These are phyloP conservation scores for Mayamaea pseudoterrestris DNA, from an alignment of 108 stramenopile species.

Conservation along the genomic window DNA sequence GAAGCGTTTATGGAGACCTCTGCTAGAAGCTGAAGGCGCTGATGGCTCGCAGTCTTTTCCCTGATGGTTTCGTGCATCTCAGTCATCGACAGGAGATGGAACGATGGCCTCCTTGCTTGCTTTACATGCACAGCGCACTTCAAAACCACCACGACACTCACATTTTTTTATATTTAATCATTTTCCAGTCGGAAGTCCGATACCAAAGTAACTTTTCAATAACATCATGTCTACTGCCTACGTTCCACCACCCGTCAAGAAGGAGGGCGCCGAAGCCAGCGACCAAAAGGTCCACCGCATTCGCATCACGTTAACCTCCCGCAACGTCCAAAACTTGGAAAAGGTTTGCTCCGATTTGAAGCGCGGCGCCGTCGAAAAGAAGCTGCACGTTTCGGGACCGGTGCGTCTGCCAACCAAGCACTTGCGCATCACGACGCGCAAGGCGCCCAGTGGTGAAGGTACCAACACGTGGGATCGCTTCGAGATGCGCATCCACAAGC, in stretches of 20 bases:
- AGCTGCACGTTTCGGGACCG: conserved; percentile 91
- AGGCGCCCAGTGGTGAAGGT: conserved; percentile 99
- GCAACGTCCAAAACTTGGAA: conserved; percentile 96
- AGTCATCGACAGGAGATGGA: too few relatives aligned
- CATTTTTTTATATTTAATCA: not conserved
- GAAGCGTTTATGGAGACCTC: too few relatives aligned
- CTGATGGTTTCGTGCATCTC: too few relatives aligned
- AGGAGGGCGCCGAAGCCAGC: conserved; percentile 37
- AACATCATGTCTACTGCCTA: conserved; percentile 50
- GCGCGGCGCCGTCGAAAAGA: conserved; percentile 85
- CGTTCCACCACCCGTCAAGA: conserved; percentile 65
- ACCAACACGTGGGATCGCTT: conserved; percentile 99
- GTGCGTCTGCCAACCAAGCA: conserved; percentile 98
- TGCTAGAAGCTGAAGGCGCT: too few relatives aligned
- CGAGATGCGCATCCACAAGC: conserved; percentile 99
- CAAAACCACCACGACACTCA: conserved; percentile 2
- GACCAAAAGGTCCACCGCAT: conserved; percentile 85
- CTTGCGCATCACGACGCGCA: conserved; percentile 95
- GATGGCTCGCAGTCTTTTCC: too few relatives aligned
- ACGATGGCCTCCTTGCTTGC: not conserved
- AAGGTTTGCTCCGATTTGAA: conserved; percentile 98
- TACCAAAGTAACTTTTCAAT: conserved; percentile 1
- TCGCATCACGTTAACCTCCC: conserved; percentile 98
- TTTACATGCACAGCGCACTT: not conserved
- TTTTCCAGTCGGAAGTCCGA: conserved; percentile 32